Conservation (phyloP, 768 basidiomycete genomes). For the Boletus reticulatus region DNA sequence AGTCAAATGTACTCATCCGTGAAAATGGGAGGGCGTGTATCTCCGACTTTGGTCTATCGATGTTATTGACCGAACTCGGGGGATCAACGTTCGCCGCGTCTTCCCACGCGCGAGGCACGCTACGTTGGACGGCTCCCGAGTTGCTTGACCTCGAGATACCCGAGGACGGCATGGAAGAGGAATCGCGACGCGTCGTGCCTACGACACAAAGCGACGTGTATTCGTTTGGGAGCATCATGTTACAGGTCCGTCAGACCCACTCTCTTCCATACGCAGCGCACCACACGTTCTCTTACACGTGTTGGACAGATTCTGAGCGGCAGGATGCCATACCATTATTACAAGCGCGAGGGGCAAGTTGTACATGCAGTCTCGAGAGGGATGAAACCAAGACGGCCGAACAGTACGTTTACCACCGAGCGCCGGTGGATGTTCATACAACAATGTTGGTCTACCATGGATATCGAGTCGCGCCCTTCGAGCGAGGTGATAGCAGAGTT, state of each 20-base stretch:
- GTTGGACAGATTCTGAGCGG: neutral
- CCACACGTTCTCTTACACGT: neutral
- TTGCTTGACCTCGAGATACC: constrained; percentile 3
- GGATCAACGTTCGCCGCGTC: constrained; percentile 17
- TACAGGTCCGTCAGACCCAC: constrained; percentile 9
- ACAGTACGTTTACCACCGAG: neutral
- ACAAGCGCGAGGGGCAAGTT: constrained; percentile 7
- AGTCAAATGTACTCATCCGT: too few relatives aligned
- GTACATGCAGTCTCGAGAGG: constrained; percentile 10
- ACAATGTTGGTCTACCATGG: constrained; percentile 15
- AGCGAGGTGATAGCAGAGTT: constrained; percentile 23
- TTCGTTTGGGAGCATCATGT: neutral
- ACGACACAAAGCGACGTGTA: constrained; percentile 4
- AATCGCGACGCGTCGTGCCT: neutral
- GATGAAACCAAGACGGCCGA: neutral
- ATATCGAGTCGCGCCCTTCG: constrained; percentile 24
- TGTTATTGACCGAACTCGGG: neutral
- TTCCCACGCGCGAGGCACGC: constrained; percentile 11
- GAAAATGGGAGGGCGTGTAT: too few relatives aligned
- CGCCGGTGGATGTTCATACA: constrained; percentile 12
- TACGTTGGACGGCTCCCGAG: constrained; percentile 5
- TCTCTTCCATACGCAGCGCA: neutral
- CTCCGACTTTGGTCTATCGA: too few relatives aligned
- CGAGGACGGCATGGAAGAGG: constrained; percentile 1
- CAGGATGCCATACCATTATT: neutral